Base-by-base conservation (phyloP, 257 asterid species). In the Fraxinus anomala region DNA sequence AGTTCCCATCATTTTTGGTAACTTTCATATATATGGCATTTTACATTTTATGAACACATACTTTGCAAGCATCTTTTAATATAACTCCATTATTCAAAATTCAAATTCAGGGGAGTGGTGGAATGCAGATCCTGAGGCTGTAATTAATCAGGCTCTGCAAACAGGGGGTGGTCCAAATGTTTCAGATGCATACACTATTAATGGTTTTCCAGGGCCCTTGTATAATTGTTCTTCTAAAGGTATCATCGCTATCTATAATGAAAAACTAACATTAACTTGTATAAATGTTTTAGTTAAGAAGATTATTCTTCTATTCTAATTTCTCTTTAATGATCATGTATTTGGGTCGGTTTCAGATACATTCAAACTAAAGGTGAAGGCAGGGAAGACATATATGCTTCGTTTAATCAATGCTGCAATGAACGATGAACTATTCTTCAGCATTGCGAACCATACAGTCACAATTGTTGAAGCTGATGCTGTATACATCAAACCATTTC, bases 361-460 rank as follows among this genome's bases (percentile, higher is more conserved):
- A 19, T 89, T 81, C 85, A 88, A 76, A 69, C 80, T 89, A 76
- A 89, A 84, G 74, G 92, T 87, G 81, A 88, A 83, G 78, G 86
- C 90, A 6, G 94, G 91, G 70, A 89, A 83, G 81, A 89, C 94
- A 0, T 89, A 91, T 73, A 75, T 89, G 89, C 93, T 89, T 69
- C 96, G 96, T 0, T 67, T 91, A 75, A 87, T 91, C 79, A 91
- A 89, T 6, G 97, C 93, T 72, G 97, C 93, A 77, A 80, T 91
- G 84, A 91, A 91, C n/a, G 96, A 89, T 11, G 92, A 89, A 76
- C 80, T 91, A n/a, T 91, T 87, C 80, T 86, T 89, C 84, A 88
- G 91, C 82, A 89, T 91, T 8, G 94, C 96, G 42, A 89, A 91
- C 77, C 96, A 91, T 34, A 80, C 83, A 4, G 44, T 91, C 81